phyloP scores from a whole-genome alignment of 192 early-diverging fungal species.

The Linnemannia schmuckeri region DNA sequence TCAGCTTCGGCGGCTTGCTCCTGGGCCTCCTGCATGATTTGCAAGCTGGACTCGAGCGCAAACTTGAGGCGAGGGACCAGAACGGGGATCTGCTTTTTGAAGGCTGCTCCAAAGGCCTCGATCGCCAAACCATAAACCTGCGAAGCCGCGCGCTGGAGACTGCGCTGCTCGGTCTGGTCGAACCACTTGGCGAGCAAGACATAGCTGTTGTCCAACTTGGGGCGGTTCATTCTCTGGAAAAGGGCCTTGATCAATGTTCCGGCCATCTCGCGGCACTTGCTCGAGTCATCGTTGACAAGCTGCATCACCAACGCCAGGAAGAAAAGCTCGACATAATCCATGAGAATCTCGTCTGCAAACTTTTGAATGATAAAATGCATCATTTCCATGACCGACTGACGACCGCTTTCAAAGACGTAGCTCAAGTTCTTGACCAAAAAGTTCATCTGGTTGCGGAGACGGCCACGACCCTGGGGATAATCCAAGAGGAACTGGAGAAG shows the following conservation, averaged over 20 bases:
- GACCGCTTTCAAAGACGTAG: constrained; percentile 94
- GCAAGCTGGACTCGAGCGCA: constrained; percentile 61
- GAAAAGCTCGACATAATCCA: constrained; percentile 83
- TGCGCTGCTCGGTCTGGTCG: constrained; percentile 66
- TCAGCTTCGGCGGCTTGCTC: constrained; percentile 32
- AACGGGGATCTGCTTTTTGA: constrained; percentile 64
- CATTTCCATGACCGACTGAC: constrained; percentile 91
- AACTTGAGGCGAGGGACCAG: constrained; percentile 65
- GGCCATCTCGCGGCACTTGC: constrained; percentile 92
- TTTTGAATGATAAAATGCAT: constrained; percentile 84
- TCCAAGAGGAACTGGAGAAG: constrained; percentile 94
- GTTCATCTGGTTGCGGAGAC: constrained; percentile 86
- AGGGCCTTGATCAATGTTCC: constrained; percentile 79
- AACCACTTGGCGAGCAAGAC: constrained; percentile 86
- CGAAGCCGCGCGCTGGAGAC: constrained; percentile 81
- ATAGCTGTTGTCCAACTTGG: constrained; percentile 73
- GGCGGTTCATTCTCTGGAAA: constrained; percentile 71
- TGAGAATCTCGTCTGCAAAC: constrained; percentile 82
- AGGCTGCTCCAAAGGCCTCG: constrained; percentile 78
- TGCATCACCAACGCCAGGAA: constrained; percentile 88
- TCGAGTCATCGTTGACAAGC: constrained; percentile 93
- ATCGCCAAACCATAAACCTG: constrained; percentile 90
- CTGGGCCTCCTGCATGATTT: constrained; percentile 63
- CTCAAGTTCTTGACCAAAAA: constrained; percentile 92
- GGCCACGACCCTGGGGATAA: constrained; percentile 90